Evolutionary conservation across 108 stramenopile genomes (phyloP).

Genomic region (Discostella stelligeroides): DNA sequence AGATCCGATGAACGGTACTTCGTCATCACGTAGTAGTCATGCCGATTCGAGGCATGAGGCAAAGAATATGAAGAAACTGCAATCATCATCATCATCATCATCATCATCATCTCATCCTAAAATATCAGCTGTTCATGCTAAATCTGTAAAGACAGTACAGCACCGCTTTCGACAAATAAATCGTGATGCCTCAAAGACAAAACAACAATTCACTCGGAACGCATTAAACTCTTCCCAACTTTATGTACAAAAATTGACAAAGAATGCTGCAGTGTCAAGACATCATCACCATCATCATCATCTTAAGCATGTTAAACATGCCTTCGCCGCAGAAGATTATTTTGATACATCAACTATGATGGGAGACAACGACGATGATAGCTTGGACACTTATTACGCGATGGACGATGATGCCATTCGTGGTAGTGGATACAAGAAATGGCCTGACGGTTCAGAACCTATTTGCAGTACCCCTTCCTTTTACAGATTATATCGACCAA

Average conservation of each 20-base stretch:
- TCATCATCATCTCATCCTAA: too few relatives aligned
- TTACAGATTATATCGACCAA: conserved; percentile 50
- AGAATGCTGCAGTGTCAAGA: neutral
- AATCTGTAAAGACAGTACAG: neutral
- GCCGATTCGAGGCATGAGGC: too few relatives aligned
- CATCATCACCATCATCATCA: neutral
- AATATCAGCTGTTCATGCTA: too few relatives aligned
- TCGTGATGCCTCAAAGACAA: neutral
- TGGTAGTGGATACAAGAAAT: conserved; percentile 20
- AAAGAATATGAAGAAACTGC: too few relatives aligned
- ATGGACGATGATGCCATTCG: conserved; percentile 42
- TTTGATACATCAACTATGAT: neutral
- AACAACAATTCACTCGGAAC: neutral
- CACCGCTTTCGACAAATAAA: neutral
- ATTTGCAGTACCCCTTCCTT: conserved; percentile 44
- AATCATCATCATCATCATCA: too few relatives aligned
- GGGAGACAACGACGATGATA: conserved; percentile 40
- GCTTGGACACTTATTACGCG: conserved; percentile 40
- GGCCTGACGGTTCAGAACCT: conserved; percentile 15
- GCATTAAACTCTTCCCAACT: conserved; percentile 4
- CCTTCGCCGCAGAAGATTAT: conserved; percentile 3
- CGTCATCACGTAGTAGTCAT: too few relatives aligned
- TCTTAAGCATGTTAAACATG: neutral
- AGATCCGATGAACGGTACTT: too few relatives aligned
- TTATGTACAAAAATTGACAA: neutral